Evolutionary conservation across 2,329 filamentous ascomycete species (phyloP).

Genomic region (Diaporthe citriasiana): DNA sequence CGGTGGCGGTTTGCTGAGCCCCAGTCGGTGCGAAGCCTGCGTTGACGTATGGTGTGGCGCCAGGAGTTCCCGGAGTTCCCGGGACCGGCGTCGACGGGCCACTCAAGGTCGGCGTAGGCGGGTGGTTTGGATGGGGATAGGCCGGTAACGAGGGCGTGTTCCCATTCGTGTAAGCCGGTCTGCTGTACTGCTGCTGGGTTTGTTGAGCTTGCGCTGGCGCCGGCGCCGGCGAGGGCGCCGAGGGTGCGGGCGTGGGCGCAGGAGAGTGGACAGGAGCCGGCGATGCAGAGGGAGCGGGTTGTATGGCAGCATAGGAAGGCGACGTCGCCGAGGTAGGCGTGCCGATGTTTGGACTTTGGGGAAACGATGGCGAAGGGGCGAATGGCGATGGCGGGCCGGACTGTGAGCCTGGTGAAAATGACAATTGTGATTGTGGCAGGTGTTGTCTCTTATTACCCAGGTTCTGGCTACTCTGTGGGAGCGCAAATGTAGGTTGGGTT

Average conservation of each 20-base stretch:
- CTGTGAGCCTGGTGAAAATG: conserved; percentile 18
- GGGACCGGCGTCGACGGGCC: conserved; percentile 30
- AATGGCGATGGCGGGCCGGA: conserved; percentile 37
- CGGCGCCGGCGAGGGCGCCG: conserved; percentile 6
- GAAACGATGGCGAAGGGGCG: conserved; percentile 12
- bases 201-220: conserved; percentile 45
- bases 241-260: background rate
- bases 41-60: conserved; percentile 34
- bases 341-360: conserved; percentile 33
- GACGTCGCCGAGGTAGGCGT: conserved; percentile 49
- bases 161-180: conserved; percentile 46
- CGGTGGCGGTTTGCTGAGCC: conserved; percentile 51
- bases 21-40: conserved; percentile 43
- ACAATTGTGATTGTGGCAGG: background rate
- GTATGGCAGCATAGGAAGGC: conserved; percentile 54
- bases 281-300: conserved; percentile 44
- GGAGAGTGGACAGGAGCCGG: conserved; percentile 43
- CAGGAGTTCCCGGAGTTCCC: conserved; percentile 38
- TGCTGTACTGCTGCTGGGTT: conserved; percentile 40
- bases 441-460: background rate
- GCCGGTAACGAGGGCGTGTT: conserved; percentile 45
- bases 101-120: conserved; percentile 30
- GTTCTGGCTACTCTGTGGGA: conserved; percentile 49
- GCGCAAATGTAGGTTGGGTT: conserved; percentile 67
- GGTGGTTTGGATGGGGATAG: conserved; percentile 36